These are phyloP conservation scores for Trichosanthes cucumerina DNA, from an alignment of 306 rosid genomes.

Conservation along the genomic window DNA sequence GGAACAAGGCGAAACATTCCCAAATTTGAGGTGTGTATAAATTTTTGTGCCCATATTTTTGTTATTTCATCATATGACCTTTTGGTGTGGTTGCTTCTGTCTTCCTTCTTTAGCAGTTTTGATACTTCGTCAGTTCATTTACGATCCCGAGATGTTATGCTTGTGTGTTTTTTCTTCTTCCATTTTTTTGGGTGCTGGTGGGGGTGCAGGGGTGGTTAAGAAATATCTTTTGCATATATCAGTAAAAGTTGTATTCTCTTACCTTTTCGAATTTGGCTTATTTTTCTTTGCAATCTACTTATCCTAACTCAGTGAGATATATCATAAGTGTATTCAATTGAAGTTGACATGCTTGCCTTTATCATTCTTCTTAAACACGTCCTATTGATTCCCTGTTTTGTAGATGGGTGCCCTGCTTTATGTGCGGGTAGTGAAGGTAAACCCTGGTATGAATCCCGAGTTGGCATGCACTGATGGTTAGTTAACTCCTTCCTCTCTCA, in stretches of 20 bases:
- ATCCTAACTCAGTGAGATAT: neutral
- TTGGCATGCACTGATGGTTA: constrained; percentile 82
- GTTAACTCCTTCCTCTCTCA: constrained; percentile 15
- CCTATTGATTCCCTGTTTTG: neutral
- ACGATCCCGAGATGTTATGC: neutral
- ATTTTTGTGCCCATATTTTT: neutral
- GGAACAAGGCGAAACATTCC: constrained; percentile 98
- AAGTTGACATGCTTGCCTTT: neutral
- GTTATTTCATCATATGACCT: neutral
- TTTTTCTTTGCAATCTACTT: neutral
- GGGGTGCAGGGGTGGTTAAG: neutral
- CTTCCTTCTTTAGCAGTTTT: neutral
- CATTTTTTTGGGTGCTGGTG: neutral
- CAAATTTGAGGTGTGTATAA: constrained; percentile 58
- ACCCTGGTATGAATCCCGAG: constrained; percentile 85
- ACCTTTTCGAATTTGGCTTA: neutral
- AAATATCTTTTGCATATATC: neutral
- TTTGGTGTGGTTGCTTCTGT: neutral
- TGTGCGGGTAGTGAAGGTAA: constrained; percentile 71
- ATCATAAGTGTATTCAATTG: neutral
- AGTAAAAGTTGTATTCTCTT: neutral
- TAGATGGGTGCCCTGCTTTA: constrained; percentile 73
- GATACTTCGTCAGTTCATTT: neutral
- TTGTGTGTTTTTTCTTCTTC: neutral
- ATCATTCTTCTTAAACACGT: neutral